phyloP scores from a whole-genome alignment of 1,284 basidiomycete genomes.

The Anthracocystis setariae region DNA sequence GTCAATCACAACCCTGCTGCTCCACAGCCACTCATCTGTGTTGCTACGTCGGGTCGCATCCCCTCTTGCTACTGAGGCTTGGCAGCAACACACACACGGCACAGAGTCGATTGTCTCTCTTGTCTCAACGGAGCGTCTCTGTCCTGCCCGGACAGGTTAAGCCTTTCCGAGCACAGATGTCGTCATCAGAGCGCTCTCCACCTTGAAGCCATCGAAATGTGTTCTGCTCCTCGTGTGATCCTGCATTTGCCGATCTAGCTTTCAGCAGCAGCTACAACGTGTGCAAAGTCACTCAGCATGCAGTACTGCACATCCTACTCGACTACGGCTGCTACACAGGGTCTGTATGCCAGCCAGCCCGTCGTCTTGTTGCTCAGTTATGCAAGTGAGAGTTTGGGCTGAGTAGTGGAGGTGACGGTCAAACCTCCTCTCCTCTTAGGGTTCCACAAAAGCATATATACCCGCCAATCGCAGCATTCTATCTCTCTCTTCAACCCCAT shows the following conservation, averaged over 20 bases:
- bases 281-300: not conserved
- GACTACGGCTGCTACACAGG: not conserved
- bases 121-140: no score
- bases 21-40: no score
- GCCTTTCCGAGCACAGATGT: conserved; percentile 3
- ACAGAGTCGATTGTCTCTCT: no score
- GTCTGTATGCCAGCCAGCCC: not conserved
- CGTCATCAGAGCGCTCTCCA: conserved; percentile 12
- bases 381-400: not conserved
- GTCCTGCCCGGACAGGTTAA: no score
- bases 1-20: no score
- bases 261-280: not conserved
- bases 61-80: no score
- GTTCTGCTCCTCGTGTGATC: no score
- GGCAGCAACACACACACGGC: no score
- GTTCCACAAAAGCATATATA: conserved; percentile 33
- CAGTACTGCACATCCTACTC: no score
- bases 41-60: no score
- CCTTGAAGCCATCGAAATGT: not conserved
- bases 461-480: not conserved
- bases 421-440: not conserved
- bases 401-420: conserved; percentile 1
- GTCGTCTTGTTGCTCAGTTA: no score
- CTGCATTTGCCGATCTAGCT: no score
- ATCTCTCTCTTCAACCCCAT: not conserved